Percentiles rank a stretch among this genome's conserved stretches.
Evolutionary conservation across 1,284 basidiomycete species (phyloP).

Genomic region (Fomes fomentarius): DNA sequence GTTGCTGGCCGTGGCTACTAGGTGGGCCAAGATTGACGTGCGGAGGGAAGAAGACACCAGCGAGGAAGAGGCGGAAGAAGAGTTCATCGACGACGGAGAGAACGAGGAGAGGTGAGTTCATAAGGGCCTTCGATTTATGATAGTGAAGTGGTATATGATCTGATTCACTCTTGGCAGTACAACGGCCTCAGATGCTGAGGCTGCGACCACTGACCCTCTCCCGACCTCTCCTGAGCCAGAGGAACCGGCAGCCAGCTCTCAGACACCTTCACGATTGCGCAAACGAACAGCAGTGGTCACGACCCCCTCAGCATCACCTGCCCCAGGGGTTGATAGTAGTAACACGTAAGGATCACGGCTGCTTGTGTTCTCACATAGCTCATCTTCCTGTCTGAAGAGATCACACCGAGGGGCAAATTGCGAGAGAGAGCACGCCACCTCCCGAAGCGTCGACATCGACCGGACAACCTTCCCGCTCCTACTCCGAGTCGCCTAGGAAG

Average conservation of each 20-base stretch:
- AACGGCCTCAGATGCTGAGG: slow-evolving; percentile 2
- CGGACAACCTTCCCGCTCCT: slow-evolving; percentile 22
- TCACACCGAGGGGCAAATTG: too few species aligned
- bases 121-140: too few species aligned
- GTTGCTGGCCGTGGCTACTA: slow-evolving; percentile 44
- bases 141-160: too few species aligned
- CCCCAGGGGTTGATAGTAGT: neutral
- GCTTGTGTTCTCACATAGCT: too few species aligned
- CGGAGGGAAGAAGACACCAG: slow-evolving; percentile 40
- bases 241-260: neutral
- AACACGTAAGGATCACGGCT: too few species aligned
- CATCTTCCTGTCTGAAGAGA: too few species aligned
- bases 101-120: slow-evolving; percentile 12
- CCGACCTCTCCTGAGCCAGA: slow-evolving; percentile 15
- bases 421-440: neutral
- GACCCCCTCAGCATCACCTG: neutral
- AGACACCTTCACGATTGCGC: slow-evolving; percentile 8
- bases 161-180: too few species aligned
- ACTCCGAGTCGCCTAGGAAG: slow-evolving; percentile 36
- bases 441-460: slow-evolving; percentile 1
- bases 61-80: slow-evolving; percentile 47
- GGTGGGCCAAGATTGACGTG: slow-evolving; percentile 43
- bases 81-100: slow-evolving; percentile 41
- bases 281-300: slow-evolving; percentile 3
- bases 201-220: slow-evolving; percentile 1